Evolutionary conservation across 352 stramenopile genomes (phyloP).

Genomic region (Globisporangium canariense): DNA sequence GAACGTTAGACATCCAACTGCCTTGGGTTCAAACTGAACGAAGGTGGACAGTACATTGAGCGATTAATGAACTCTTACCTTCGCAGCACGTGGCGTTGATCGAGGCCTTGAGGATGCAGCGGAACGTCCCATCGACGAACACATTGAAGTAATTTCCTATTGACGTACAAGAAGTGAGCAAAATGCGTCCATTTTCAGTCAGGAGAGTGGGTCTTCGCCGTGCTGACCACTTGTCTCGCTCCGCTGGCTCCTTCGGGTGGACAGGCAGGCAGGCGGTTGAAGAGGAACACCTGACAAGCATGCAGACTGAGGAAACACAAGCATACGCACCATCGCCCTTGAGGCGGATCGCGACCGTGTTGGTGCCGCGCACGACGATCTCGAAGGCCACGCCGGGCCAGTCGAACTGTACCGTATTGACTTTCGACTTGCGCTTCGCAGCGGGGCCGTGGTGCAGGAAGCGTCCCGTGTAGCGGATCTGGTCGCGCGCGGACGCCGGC

Average conservation of each 20-base stretch:
- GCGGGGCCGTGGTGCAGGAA: constrained; percentile 70
- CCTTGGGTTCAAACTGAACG: background rate
- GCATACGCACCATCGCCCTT: constrained; percentile 71
- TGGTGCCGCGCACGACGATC: constrained; percentile 55
- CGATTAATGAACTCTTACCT: constrained; percentile 25
- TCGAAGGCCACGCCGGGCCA: constrained; percentile 71
- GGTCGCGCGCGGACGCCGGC: constrained; percentile 60
- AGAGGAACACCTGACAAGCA: background rate
- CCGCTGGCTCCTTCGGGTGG: background rate
- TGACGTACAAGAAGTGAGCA: background rate
- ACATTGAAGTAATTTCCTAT: constrained; percentile 86
- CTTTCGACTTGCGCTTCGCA: constrained; percentile 65
- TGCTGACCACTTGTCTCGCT: constrained; percentile 20
- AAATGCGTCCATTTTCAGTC: background rate
- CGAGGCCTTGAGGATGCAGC: constrained; percentile 74
- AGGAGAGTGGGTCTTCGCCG: constrained; percentile 15
- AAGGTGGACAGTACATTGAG: background rate
- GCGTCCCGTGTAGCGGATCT: constrained; percentile 71
- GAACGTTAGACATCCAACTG: background rate
- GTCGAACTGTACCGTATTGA: constrained; percentile 87
- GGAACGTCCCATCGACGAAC: constrained; percentile 73
- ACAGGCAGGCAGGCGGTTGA: background rate
- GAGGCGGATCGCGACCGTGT: constrained; percentile 67
- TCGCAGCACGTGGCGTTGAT: constrained; percentile 78
- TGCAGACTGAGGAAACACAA: background rate